phyloP scores from a whole-genome alignment of 345 rosid genomes.

The Rhodomyrtus tomentosa region DNA sequence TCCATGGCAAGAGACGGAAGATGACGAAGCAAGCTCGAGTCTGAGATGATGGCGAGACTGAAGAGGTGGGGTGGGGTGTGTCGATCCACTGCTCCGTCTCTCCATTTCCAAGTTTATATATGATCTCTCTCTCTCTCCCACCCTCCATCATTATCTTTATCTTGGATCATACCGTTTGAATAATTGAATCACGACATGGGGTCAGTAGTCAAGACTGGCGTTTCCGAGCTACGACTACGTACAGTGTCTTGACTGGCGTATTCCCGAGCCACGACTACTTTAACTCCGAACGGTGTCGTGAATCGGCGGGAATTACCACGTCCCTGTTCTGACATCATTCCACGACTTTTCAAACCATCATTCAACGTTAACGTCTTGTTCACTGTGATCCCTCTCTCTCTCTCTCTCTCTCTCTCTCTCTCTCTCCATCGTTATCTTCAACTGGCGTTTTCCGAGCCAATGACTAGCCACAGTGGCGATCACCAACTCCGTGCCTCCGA shows the following conservation, averaged over 20 bases:
- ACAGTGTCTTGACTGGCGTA: fast-evolving
- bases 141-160: not conserved
- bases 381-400: not conserved
- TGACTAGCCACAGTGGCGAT: too few relatives aligned
- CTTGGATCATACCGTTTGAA: too few relatives aligned
- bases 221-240: not conserved
- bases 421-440: not conserved
- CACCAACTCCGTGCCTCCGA: not conserved
- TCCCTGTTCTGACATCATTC: too few relatives aligned
- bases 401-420: not conserved
- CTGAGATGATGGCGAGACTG: not conserved
- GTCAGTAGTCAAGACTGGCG: not conserved
- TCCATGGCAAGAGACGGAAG: slow-evolving; percentile 19
- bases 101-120: not conserved
- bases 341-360: not conserved
- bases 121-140: not conserved
- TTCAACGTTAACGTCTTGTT: not conserved
- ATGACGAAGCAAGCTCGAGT: not conserved
- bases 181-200: too few relatives aligned
- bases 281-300: fast-evolving
- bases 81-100: not conserved
- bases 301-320: fast-evolving
- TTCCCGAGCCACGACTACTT: not conserved
- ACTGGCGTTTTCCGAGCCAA: not conserved
- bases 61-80: not conserved